phyloP scores from a whole-genome alignment of 2,329 filamentous ascomycete species.

The Verticillium albo-atrum region DNA sequence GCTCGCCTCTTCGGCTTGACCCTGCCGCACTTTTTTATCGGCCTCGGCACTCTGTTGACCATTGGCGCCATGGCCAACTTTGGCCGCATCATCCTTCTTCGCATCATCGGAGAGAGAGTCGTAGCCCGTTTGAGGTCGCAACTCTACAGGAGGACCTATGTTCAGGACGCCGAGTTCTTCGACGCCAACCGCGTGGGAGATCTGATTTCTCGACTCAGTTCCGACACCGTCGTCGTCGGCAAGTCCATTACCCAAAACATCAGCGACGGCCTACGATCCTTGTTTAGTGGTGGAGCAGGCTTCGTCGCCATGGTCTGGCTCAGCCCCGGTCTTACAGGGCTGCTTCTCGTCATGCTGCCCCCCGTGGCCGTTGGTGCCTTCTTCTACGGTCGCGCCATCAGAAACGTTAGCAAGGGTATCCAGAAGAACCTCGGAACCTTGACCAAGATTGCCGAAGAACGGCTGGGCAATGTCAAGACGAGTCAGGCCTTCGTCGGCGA shows the following conservation, averaged over 20 bases:
- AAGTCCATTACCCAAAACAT: conserved; percentile 98
- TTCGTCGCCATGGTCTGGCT: conserved; percentile 95
- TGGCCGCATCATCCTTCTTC: conserved; percentile 84
- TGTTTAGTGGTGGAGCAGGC: conserved; percentile 86
- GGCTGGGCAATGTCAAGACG: conserved; percentile 94
- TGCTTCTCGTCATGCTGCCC: conserved; percentile 82
- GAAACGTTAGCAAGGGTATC: conserved; percentile 85
- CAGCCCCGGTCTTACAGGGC: conserved; percentile 82
- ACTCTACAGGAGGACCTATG: conserved; percentile 85
- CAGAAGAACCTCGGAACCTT: conserved; percentile 90
- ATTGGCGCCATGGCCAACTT: conserved; percentile 89
- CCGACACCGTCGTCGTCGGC: conserved; percentile 95
- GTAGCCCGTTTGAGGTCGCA: conserved; percentile 85
- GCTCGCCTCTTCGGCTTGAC: conserved; percentile 77
- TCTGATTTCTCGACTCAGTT: conserved; percentile 89
- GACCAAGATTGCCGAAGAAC: conserved; percentile 96
- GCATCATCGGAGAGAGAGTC: conserved; percentile 92
- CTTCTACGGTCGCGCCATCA: conserved; percentile 83
- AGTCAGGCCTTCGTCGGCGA: conserved; percentile 96
- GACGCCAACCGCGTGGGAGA: conserved; percentile 97
- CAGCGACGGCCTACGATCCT: conserved; percentile 86
- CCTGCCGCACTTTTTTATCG: conserved; percentile 82
- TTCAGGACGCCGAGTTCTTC: conserved; percentile 99
- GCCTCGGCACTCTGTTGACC: conserved; percentile 70
- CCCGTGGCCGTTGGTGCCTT: conserved; percentile 88